These are phyloP conservation scores for Cladorrhinum samala DNA, from an alignment of 495 filamentous ascomycete species.

Conservation along the genomic window DNA sequence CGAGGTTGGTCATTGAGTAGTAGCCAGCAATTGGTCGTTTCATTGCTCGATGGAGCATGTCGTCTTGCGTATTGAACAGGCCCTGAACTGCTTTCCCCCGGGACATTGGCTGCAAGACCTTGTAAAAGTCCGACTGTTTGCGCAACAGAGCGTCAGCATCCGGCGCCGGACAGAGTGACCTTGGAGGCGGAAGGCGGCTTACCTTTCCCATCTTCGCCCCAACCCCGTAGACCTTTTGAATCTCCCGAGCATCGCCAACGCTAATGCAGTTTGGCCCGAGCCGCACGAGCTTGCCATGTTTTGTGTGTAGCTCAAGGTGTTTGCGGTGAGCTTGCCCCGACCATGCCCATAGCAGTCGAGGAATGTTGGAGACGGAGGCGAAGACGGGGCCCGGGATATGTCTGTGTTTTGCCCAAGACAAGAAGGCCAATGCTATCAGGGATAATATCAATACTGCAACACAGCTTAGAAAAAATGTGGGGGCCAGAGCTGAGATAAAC, in stretches of 20 bases:
- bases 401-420: conserved; percentile 2
- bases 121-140: conserved; percentile 13
- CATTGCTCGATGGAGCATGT: conserved; percentile 16
- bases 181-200: neutral
- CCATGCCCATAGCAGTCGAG: conserved; percentile 8
- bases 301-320: conserved; percentile 30
- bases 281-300: conserved; percentile 45
- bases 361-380: conserved; percentile 9
- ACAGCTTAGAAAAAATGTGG: neutral
- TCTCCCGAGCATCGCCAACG: conserved; percentile 30
- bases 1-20: conserved; percentile 14
- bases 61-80: conserved; percentile 20
- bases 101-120: conserved; percentile 11
- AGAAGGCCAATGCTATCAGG: neutral
- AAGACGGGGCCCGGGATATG: conserved; percentile 10
- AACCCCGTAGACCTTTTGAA: conserved; percentile 30
- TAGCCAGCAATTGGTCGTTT: conserved; percentile 8
- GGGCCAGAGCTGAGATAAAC: neutral
- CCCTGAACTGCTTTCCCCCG: conserved; percentile 13
- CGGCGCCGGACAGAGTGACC: neutral
- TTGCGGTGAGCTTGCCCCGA: conserved; percentile 1
- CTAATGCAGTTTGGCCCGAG: conserved; percentile 45
- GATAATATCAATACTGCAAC: neutral
- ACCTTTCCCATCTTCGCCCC: conserved; percentile 20
- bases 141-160: neutral